Evolutionary conservation across 2,329 filamentous ascomycete genomes (phyloP).

Genomic region (Fonsecaea monophora): DNA sequence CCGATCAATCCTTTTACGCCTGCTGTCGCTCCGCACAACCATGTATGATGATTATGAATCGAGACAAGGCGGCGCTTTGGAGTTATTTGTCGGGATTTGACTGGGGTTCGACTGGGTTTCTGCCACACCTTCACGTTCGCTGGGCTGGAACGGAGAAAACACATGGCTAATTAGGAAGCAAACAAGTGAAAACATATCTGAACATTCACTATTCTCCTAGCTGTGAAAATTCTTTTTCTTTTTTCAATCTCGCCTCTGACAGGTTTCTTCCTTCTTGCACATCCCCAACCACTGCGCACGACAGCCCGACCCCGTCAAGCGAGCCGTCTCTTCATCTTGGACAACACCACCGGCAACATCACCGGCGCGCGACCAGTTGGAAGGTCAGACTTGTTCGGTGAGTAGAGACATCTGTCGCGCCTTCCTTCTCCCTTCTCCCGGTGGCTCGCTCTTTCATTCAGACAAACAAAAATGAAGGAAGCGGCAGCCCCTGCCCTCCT

Average conservation of each 20-base stretch:
- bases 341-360: background rate
- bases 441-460: slow-evolving; percentile 16
- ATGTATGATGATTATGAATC: slow-evolving; percentile 49
- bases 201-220: background rate
- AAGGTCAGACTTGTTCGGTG: slow-evolving; percentile 13
- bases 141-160: slow-evolving; percentile 9
- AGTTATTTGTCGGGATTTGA: background rate
- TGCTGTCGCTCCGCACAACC: slow-evolving; percentile 57
- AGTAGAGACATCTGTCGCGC: slow-evolving; percentile 12
- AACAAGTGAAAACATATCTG: slow-evolving; percentile 14
- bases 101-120: background rate
- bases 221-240: background rate
- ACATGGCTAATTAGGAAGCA: slow-evolving; percentile 1
- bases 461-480: background rate
- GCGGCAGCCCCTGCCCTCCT: slow-evolving; percentile 5
- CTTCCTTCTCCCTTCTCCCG: background rate
- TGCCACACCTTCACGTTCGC: slow-evolving; percentile 20
- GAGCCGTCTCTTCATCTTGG: background rate
- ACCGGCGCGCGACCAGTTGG: slow-evolving; percentile 19
- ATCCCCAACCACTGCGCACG: slow-evolving; percentile 1
- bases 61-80: slow-evolving; percentile 8
- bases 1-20: slow-evolving; percentile 48
- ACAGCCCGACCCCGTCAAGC: background rate
- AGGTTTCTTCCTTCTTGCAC: slow-evolving; percentile 2
- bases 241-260: background rate